Percentiles rank a stretch among this genome's conserved stretches.
phyloP scores from a whole-genome alignment of 768 basidiomycete genomes.

The Phlegmacium glaucopus region DNA sequence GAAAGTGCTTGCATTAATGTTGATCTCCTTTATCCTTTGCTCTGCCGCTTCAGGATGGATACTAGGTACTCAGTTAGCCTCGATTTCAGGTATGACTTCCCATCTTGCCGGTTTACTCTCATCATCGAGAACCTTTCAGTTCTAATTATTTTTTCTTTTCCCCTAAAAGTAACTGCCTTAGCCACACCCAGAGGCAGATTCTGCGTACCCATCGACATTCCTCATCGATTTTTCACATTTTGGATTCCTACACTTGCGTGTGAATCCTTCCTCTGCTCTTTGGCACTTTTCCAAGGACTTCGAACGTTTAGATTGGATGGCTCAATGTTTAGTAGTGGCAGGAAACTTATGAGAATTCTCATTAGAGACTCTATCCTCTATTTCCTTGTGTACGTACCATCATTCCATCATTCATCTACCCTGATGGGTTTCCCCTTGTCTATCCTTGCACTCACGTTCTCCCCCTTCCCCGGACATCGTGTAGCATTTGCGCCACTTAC shows the following conservation, averaged over 20 bases:
- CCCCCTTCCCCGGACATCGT: conserved; percentile 1
- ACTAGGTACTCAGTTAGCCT: conserved; percentile 41
- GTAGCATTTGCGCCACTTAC: conserved; percentile 55
- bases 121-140: neutral
- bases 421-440: too few species aligned
- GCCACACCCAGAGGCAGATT: conserved; percentile 25
- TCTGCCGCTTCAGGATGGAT: conserved; percentile 41
- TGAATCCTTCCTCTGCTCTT: conserved; percentile 47
- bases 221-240: conserved; percentile 46
- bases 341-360: conserved; percentile 44
- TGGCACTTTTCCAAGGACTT: conserved; percentile 50
- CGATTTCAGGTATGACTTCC: conserved; percentile 35
- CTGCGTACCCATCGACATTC: conserved; percentile 39
- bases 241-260: conserved; percentile 60
- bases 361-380: conserved; percentile 56
- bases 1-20: conserved; percentile 45
- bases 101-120: neutral
- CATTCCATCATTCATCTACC: too few species aligned
- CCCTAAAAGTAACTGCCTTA: conserved; percentile 17
- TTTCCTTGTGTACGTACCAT: conserved; percentile 48
- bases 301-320: conserved; percentile 36
- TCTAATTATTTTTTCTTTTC: neutral
- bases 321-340: conserved; percentile 38
- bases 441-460: neutral
- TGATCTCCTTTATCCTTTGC: conserved; percentile 35